Conservation (phyloP, 495 filamentous ascomycete genomes). For the Daldinia loculata region DNA sequence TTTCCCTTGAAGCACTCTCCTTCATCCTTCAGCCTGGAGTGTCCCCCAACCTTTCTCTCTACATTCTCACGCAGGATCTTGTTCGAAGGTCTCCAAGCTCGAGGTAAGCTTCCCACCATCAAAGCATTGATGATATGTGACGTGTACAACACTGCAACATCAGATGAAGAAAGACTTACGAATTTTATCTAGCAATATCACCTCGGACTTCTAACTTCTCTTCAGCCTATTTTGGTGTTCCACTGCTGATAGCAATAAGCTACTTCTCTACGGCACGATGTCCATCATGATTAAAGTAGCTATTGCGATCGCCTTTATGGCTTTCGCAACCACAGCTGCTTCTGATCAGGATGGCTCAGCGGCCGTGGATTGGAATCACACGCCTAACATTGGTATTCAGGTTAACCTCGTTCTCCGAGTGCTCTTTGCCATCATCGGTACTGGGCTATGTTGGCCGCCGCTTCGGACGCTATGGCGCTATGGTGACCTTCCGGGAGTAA, state of each 20-base stretch:
- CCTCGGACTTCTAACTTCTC: background rate
- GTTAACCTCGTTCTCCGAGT: constrained; percentile 49
- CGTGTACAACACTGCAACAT: background rate
- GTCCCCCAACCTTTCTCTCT: background rate
- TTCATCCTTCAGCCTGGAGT: background rate
- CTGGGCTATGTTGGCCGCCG: constrained; percentile 65
- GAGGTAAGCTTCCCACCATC: background rate
- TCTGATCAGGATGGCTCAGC: background rate
- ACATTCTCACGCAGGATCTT: background rate
- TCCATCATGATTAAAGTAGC: background rate
- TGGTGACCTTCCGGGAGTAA: constrained; percentile 67
- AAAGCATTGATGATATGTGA: background rate
- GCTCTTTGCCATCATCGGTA: constrained; percentile 64
- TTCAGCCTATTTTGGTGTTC: background rate
- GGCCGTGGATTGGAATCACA: background rate
- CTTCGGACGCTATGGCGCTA: constrained; percentile 65
- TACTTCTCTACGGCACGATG: background rate
- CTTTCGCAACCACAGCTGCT: background rate
- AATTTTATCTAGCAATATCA: background rate
- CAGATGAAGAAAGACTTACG: background rate
- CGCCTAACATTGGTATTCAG: background rate
- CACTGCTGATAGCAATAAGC: background rate
- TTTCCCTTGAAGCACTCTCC: background rate
- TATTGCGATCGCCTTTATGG: background rate
- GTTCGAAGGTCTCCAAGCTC: background rate